These are phyloP conservation scores for Artemisia tridentata DNA, from an alignment of 129 eudicot species.

Conservation along the genomic window DNA sequence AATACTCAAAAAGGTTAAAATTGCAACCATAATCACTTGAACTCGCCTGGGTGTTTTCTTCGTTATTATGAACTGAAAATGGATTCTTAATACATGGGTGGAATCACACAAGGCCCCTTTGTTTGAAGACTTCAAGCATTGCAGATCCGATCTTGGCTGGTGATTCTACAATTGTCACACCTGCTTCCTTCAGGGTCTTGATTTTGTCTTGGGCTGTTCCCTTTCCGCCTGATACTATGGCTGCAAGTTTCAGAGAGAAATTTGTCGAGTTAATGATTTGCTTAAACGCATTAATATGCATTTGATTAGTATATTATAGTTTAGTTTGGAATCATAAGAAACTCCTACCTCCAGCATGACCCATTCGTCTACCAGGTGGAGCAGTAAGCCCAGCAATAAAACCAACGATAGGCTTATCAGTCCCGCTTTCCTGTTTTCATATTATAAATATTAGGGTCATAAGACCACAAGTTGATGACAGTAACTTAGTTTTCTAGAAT, in stretches of 20 bases:
- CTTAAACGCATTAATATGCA: too few relatives aligned
- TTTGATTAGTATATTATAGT: background rate
- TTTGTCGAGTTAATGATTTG: background rate
- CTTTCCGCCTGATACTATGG: constrained; percentile 99
- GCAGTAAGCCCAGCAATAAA: constrained; percentile 99
- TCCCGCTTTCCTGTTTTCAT: constrained; percentile 87
- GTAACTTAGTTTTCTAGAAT: background rate
- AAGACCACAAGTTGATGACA: constrained; percentile 7
- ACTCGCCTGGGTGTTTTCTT: constrained; percentile 31
- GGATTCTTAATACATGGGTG: constrained; percentile 21
- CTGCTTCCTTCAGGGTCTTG: constrained; percentile 84
- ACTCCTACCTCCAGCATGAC: constrained; percentile 96
- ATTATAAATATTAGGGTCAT: background rate
- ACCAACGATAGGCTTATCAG: constrained; percentile 94
- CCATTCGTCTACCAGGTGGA: constrained; percentile 99
- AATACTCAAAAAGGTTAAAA: constrained; percentile 22
- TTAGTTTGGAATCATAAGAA: background rate
- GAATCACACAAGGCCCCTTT: constrained; percentile 79
- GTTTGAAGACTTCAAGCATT: constrained; percentile 92
- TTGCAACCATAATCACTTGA: constrained; percentile 14
- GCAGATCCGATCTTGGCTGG: constrained; percentile 95
- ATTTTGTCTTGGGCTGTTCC: constrained; percentile 99
- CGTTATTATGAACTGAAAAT: constrained; percentile 39
- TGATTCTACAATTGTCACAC: constrained; percentile 92
- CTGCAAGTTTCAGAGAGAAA: constrained; percentile 46